Conservation (phyloP, 2,329 filamentous ascomycete species). For the Hypoxylon sp. region DNA sequence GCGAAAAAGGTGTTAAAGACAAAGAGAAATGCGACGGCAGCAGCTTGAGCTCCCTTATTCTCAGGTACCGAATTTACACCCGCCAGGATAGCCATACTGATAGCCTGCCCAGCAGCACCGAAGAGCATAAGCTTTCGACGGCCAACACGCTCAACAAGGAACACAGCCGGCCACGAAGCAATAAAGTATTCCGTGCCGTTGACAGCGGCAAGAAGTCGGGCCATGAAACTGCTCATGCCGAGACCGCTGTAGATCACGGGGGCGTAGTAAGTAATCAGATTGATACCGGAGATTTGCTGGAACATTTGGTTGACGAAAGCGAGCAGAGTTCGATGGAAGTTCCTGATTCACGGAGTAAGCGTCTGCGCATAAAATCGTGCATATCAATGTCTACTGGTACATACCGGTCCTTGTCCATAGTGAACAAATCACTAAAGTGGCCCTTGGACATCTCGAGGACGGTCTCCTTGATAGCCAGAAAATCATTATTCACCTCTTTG, state of each 20-base stretch:
- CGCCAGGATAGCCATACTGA: conserved; percentile 75
- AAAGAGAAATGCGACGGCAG: conserved; percentile 61
- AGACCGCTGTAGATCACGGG: conserved; percentile 66
- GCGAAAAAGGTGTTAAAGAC: conserved; percentile 69
- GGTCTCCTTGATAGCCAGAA: conserved; percentile 68
- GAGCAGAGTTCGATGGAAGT: conserved; percentile 68
- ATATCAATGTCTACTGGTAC: conserved; percentile 9
- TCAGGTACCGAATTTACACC: conserved; percentile 57
- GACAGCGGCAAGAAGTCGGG: conserved; percentile 70
- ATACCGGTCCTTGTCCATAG: conserved; percentile 67
- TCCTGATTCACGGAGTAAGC: conserved; percentile 49
- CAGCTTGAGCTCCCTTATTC: conserved; percentile 50
- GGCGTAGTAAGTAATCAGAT: conserved; percentile 62
- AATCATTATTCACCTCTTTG: conserved; percentile 69
- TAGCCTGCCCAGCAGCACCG: conserved; percentile 73
- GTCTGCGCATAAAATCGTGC: neutral
- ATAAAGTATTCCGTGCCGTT: conserved; percentile 66
- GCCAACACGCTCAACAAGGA: conserved; percentile 76
- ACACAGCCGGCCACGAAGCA: conserved; percentile 71
- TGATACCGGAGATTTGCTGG: conserved; percentile 64
- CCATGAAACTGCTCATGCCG: conserved; percentile 67
- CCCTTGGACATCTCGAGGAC: conserved; percentile 74
- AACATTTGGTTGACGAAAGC: conserved; percentile 72
- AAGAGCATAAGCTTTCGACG: conserved; percentile 80
- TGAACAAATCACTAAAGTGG: conserved; percentile 70